Evolutionary conservation across 768 basidiomycete genomes (phyloP), one percentile per base, ranked within the genome.

Genomic region (Kwoniella dendrophila): DNA sequence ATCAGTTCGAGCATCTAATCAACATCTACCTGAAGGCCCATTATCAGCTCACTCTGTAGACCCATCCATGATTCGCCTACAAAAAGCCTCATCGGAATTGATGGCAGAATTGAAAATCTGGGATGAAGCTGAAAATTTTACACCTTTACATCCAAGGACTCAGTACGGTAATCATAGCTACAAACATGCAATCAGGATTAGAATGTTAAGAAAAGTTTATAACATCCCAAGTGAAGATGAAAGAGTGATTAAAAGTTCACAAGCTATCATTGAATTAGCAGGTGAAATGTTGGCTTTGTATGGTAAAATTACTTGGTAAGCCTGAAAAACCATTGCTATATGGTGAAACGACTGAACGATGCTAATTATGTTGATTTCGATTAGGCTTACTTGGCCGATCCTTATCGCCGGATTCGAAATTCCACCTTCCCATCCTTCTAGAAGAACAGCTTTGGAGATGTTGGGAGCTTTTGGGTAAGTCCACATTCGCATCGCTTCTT

Each of bases 341-440:
- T 34, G 24, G 12, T 18, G 12, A 4, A n/a, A 27, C 27, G 32
- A 33, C 16, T 30, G 18, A 29, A 16, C 41, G 38, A 34, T 30
- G 33, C 32, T 10, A 11, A 27, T 11, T 16, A 12, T 1, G 26
- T 12, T 48, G 4, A 18, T 38, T 8, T 45, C 12, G 26, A 24
- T 11, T 20, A 72, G 73, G 73, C 30, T 75, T 24, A 75, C 73
- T 10, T 75, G 73, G 73, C 73, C 73, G 3, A 69, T 73, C 45
- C 27, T 75, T 12, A 70, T 72, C 34, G 69, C 71, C 22, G 73
- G 62, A 16, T 63, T 72, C 48, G 62, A 70, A n/a, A 69, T 74
- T 33, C 54, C 59, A 5, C 51, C 51, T 18, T 66, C 52, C 18
- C 62, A 69, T 49, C 67, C 66, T 45, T 57, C 59, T 0, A 55